Percentiles rank a stretch among this genome's conserved stretches.
Evolutionary conservation across 371 early-diverging fungal species (phyloP).

Genomic region (Funneliformis caledonium): DNA sequence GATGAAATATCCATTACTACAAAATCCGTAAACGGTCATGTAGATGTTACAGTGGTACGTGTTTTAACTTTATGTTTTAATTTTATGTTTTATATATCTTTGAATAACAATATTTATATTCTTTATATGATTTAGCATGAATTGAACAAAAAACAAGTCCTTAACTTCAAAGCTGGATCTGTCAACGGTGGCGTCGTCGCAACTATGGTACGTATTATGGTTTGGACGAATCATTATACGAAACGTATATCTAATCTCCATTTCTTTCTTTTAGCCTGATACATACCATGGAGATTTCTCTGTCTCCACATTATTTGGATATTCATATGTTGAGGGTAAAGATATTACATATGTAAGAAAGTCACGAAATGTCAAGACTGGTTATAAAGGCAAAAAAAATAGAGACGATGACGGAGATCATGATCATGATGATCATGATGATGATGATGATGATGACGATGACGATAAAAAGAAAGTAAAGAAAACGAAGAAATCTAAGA

Average conservation of each 20-base stretch:
- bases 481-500: neutral
- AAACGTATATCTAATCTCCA: neutral
- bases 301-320: slow-evolving; percentile 20
- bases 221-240: neutral
- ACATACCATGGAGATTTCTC: slow-evolving; percentile 25
- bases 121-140: neutral
- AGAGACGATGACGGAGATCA: neutral
- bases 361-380: slow-evolving; percentile 21
- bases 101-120: neutral
- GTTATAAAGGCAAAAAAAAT: slow-evolving; percentile 9
- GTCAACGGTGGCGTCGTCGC: slow-evolving; percentile 36
- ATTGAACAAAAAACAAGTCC: slow-evolving; percentile 13
- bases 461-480: neutral
- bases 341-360: slow-evolving; percentile 21
- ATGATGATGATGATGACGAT: slow-evolving; percentile 5
- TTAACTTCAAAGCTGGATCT: slow-evolving; percentile 14
- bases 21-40: slow-evolving; percentile 29
- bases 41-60: slow-evolving; percentile 37
- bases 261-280: slow-evolving; percentile 16
- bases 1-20: slow-evolving; percentile 9
- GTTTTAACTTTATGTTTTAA: neutral
- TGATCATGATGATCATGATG: no score
- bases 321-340: slow-evolving; percentile 23
- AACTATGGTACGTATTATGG: neutral
- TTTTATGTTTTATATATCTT: neutral